A percentile compares a stretch with the other conserved stretches of the same genome.
Evolutionary conservation across 352 stramenopile genomes (phyloP).

Genomic region (Pythium folliculosum): DNA sequence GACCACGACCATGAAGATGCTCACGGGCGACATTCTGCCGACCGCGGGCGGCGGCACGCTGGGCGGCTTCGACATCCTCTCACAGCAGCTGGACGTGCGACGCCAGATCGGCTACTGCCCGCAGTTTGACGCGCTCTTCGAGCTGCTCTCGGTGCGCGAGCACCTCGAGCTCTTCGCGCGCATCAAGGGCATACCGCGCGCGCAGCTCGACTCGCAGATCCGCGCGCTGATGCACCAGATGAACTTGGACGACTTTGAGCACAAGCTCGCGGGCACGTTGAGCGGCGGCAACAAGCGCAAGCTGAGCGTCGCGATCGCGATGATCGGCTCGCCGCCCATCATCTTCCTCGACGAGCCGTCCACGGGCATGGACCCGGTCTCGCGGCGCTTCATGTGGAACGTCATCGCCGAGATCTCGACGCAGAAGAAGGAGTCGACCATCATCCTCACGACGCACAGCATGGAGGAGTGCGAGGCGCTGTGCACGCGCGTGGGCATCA

Average conservation of each 20-base stretch:
- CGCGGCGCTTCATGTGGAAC: slow-evolving; percentile 71
- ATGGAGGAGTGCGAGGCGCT: slow-evolving; percentile 97
- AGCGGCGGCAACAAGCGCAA: slow-evolving; percentile 98
- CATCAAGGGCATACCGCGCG: slow-evolving; percentile 86
- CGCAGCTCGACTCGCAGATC: slow-evolving; percentile 26
- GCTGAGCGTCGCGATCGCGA: slow-evolving; percentile 96
- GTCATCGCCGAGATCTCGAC: slow-evolving; percentile 68
- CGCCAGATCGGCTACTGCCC: slow-evolving; percentile 95
- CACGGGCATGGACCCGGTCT: slow-evolving; percentile 87
- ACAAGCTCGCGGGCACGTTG: slow-evolving; percentile 72
- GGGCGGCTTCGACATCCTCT: slow-evolving; percentile 77
- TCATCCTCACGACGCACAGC: slow-evolving; percentile 93
- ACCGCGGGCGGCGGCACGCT: slow-evolving; percentile 77
- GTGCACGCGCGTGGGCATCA: slow-evolving; percentile 95
- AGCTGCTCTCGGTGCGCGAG: slow-evolving; percentile 94
- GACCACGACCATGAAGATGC: slow-evolving; percentile 83
- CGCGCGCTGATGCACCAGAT: slow-evolving; percentile 58
- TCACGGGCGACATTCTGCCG: slow-evolving; percentile 70
- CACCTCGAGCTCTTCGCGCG: slow-evolving; percentile 94
- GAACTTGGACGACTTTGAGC: slow-evolving; percentile 53
- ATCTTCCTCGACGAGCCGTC: slow-evolving; percentile 96
- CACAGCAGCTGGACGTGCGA: slow-evolving; percentile 62
- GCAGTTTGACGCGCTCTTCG: slow-evolving; percentile 96
- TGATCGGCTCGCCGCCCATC: slow-evolving; percentile 95
- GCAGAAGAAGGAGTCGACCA: slow-evolving; percentile 53